These are phyloP conservation scores for Cercospora sesami DNA, from an alignment of 2,329 filamentous ascomycete species.

Conservation along the genomic window DNA sequence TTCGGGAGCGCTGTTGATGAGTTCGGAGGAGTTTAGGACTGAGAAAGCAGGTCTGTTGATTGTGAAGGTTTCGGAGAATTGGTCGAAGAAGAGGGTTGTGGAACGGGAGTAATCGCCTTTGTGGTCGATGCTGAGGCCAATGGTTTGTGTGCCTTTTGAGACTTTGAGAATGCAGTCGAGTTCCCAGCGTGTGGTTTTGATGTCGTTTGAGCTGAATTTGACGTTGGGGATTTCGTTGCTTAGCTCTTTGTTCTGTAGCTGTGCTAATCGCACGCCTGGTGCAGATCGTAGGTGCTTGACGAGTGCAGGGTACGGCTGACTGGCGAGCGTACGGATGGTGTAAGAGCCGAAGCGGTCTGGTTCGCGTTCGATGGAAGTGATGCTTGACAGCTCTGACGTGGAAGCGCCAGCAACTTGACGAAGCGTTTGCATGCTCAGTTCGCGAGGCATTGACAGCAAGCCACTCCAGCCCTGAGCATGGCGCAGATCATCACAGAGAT, in stretches of 20 bases:
- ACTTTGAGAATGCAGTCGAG: slow-evolving; percentile 29
- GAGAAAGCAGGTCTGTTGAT: slow-evolving; percentile 44
- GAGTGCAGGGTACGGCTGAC: slow-evolving; percentile 26
- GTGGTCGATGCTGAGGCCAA: slow-evolving; percentile 31
- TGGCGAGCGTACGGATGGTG: slow-evolving; percentile 48
- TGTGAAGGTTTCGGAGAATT: slow-evolving; percentile 43
- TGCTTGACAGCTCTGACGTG: slow-evolving; percentile 40
- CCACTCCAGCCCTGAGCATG: slow-evolving; percentile 54
- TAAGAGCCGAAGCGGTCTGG: slow-evolving; percentile 34
- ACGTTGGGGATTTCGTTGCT: slow-evolving; percentile 3
- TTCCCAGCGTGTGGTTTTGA: slow-evolving; percentile 29
- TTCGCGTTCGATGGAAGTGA: slow-evolving; percentile 46
- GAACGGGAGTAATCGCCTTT: slow-evolving; percentile 28
- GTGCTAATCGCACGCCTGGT: slow-evolving; percentile 16
- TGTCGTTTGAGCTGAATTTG: slow-evolving; percentile 13
- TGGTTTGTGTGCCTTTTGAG: slow-evolving; percentile 23
- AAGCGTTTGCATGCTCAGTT: slow-evolving; percentile 45
- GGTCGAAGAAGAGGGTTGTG: slow-evolving; percentile 46
- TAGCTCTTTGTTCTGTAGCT: slow-evolving; percentile 6
- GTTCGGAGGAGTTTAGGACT: slow-evolving; percentile 36
- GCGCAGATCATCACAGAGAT: slow-evolving; percentile 47
- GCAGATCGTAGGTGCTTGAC: slow-evolving; percentile 33
- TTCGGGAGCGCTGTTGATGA: slow-evolving; percentile 33
- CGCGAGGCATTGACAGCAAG: slow-evolving; percentile 49
- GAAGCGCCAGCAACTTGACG: slow-evolving; percentile 43